phyloP scores from a whole-genome alignment of 2,329 filamentous ascomycete genomes.

The Thelonectria rubi region DNA sequence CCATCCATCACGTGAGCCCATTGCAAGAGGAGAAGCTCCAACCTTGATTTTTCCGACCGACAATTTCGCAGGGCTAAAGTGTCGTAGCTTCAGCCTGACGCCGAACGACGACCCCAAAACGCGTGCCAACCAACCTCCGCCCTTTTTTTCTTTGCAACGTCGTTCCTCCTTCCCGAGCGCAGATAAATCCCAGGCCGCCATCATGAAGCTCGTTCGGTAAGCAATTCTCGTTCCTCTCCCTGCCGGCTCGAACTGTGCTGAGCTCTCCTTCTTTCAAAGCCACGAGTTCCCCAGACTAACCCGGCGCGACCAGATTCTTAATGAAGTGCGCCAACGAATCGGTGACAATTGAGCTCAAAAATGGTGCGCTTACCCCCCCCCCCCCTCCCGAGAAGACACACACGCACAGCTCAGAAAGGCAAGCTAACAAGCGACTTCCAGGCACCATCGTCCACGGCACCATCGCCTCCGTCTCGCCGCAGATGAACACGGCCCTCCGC shows the following conservation, averaged over 20 bases:
- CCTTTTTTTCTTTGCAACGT: conserved; percentile 18
- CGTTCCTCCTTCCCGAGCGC: conserved; percentile 18
- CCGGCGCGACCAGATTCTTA: conserved; percentile 74
- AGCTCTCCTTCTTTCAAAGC: conserved; percentile 32
- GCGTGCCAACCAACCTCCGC: conserved; percentile 27
- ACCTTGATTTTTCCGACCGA: conserved; percentile 47
- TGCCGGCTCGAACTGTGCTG: conserved; percentile 32
- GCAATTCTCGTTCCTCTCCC: conserved; percentile 42
- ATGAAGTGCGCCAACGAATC: conserved; percentile 99
- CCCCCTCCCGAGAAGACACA: conserved; percentile 27
- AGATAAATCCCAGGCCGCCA: conserved; percentile 51
- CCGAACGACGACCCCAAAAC: conserved; percentile 28
- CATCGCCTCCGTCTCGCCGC: conserved; percentile 93
- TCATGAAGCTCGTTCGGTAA: conserved; percentile 97
- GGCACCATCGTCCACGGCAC: conserved; percentile 97
- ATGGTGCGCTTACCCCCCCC: too few species aligned
- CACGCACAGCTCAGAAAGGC: background rate
- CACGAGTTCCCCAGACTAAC: conserved; percentile 40
- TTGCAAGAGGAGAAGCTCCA: conserved; percentile 27
- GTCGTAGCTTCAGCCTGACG: conserved; percentile 44
- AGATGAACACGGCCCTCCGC: conserved; percentile 98
- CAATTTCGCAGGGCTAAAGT: conserved; percentile 38
- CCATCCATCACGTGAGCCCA: conserved; percentile 37
- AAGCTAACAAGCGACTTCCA: conserved; percentile 48
- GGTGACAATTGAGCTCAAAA: conserved; percentile 97